Percentiles rank a stretch among this genome's conserved stretches.
These are phyloP conservation scores for Fusarium albosuccineum DNA, from an alignment of 2,329 filamentous ascomycete species.

Conservation along the genomic window DNA sequence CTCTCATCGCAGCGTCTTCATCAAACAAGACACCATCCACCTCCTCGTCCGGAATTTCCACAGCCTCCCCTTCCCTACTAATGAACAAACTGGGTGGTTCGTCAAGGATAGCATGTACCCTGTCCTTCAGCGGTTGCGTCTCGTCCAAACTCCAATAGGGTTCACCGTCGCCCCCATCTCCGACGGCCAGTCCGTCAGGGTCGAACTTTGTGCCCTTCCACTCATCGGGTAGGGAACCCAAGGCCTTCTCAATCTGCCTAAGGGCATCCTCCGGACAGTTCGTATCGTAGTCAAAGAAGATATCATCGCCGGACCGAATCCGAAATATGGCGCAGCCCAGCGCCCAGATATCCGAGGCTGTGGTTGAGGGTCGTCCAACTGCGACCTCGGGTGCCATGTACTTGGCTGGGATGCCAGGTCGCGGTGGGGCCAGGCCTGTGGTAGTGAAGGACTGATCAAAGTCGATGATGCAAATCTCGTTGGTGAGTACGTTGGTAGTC, in stretches of 20 bases:
- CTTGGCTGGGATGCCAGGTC: neutral
- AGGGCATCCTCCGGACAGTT: neutral
- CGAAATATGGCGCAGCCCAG: slow-evolving; percentile 1
- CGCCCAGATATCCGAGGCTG: neutral
- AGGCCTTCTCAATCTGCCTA: neutral
- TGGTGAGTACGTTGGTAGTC: slow-evolving; percentile 24
- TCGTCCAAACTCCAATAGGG: neutral
- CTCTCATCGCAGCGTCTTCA: neutral
- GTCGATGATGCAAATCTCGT: slow-evolving; percentile 36
- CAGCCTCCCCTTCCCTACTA: neutral
- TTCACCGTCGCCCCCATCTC: neutral
- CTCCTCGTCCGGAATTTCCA: neutral
- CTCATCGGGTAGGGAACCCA: neutral
- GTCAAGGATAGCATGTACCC: neutral
- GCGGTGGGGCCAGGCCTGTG: slow-evolving; percentile 33
- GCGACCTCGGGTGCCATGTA: slow-evolving; percentile 43
- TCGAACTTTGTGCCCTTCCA: neutral
- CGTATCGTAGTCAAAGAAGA: slow-evolving; percentile 1
- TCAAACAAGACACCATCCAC: neutral
- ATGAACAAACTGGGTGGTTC: neutral
- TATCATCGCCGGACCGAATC: neutral
- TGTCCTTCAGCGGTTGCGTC: neutral
- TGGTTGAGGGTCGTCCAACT: slow-evolving; percentile 18
- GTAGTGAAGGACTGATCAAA: slow-evolving; percentile 38
- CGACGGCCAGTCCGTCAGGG: slow-evolving; percentile 15